Percentiles rank a stretch among this genome's conserved stretches.
Conservation (phyloP, 176 grass and related monocot genomes). For the Triticum monococcum region DNA sequence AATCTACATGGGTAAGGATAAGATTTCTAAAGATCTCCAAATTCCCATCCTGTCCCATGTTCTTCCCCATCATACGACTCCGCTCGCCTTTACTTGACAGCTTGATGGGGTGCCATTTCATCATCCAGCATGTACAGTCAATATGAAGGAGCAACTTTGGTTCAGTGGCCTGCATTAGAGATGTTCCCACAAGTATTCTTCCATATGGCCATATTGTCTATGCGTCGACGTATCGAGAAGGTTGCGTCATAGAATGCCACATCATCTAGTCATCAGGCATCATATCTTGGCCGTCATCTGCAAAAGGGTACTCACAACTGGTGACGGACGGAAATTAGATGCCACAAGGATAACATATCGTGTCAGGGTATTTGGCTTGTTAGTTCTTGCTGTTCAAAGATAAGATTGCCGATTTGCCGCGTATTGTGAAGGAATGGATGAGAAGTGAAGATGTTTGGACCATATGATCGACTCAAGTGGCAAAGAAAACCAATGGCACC, state of each 20-base stretch:
- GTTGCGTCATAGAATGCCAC: too few species aligned
- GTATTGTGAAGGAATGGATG: neutral
- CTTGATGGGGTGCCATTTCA: neutral
- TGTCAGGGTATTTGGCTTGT: too few species aligned
- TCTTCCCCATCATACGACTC: neutral
- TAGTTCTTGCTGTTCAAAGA: too few species aligned
- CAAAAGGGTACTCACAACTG: neutral
- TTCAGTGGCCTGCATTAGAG: neutral
- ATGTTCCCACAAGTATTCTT: too few species aligned
- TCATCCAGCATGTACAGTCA: neutral
- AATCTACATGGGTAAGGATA: neutral
- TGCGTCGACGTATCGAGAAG: too few species aligned
- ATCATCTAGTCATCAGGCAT: too few species aligned
- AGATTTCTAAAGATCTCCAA: neutral
- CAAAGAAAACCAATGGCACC: neutral
- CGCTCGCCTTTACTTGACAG: neutral
- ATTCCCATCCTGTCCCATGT: neutral
- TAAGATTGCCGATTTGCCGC: too few species aligned
- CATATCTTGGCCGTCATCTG: neutral
- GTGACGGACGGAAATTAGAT: neutral
- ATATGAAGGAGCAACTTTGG: neutral
- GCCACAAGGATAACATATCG: neutral
- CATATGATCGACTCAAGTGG: neutral
- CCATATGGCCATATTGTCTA: too few species aligned
- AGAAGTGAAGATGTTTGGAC: neutral